Evolutionary conservation across 2,329 filamentous ascomycete species (phyloP), one percentile per base, ranked within the genome.

Genomic region (Pezizomycotina sp.): DNA sequence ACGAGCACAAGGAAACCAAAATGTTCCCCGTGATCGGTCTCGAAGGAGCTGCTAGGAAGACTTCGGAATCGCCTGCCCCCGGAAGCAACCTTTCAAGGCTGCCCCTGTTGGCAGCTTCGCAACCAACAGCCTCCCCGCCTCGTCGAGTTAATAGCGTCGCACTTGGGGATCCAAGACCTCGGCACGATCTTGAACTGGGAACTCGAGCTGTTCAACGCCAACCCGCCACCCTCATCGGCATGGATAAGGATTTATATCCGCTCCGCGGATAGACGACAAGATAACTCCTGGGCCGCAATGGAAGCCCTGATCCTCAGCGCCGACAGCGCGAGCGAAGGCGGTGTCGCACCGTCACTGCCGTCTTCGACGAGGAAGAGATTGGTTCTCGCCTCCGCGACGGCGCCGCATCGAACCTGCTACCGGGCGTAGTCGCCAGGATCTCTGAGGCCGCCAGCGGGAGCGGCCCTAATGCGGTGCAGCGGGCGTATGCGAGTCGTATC

Each of bases 361-460:
- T 93, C 50, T 95, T 95, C 53, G 89, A 95, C 54, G 79, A 93
- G 52, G 89, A 98, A 58, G 89, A 98, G 58, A 92, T 98, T 43
- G 89, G 89, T 43, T 91, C 79, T 16, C 65, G 82, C 6, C 71
- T 93, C 32, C 78, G 86, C 37, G 86, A 95, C 60, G 89, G 89
- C 43, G 89, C 89, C 4, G 68, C 70, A 34, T 75, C 80, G 37
- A 95, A 93, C 62, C 91, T 93, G 62, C 67, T 95, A 38, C 77
- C 81, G 25, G 66, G 69, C 23, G 69, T 77, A 15, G 69, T 95
- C 40, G 80, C 91, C 60, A 78, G 86, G 43, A 72, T 83, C 37
- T 69, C 82, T 36, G 82, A 91, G 56, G 41, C 37, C 14, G 41
- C 39, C 22, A 34, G 42, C 10, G 39, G 14, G 21, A 36, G 36